Percentiles rank a stretch among this genome's conserved stretches.
phyloP scores from a whole-genome alignment of 352 stramenopile genomes.

The Phytopythium cucurbitacearum region DNA sequence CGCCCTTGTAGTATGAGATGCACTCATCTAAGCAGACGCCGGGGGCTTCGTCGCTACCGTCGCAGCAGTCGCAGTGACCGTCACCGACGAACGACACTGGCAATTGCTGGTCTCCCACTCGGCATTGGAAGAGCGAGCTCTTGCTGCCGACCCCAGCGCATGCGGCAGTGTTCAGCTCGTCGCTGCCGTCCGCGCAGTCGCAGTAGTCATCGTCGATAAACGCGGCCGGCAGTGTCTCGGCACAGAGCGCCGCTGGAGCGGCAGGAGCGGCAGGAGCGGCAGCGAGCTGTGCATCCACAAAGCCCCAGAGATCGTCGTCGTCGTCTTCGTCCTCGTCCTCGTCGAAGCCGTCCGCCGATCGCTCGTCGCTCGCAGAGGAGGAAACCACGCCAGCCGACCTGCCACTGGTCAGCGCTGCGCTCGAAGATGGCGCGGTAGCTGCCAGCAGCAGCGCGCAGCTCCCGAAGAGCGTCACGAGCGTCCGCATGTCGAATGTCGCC shows the following conservation, averaged over 20 bases:
- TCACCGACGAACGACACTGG: conserved; percentile 79
- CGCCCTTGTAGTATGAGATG: conserved; percentile 9
- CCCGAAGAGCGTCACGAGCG: not conserved
- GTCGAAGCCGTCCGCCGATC: conserved; percentile 16
- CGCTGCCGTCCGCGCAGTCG: conserved; percentile 89
- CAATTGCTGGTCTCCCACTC: conserved; percentile 23
- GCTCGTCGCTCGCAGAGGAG: not conserved
- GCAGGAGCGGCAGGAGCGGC: too few species aligned
- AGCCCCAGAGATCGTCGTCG: conserved; percentile 50
- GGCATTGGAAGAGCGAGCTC: conserved; percentile 32
- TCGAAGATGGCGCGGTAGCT: not conserved
- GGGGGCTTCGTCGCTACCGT: conserved; percentile 90
- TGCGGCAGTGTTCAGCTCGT: conserved; percentile 86
- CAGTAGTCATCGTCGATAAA: conserved; percentile 92
- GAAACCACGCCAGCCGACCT: too few species aligned
- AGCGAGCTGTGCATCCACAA: conserved; percentile 23
- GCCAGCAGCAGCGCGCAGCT: not conserved
- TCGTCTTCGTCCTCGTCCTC: conserved; percentile 45
- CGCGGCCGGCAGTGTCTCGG: conserved; percentile 20
- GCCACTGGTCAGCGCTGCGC: too few species aligned
- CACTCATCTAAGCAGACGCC: conserved; percentile 45
- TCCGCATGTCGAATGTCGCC: not conserved
- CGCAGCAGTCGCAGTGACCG: conserved; percentile 97
- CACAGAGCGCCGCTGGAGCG: conserved; percentile 18
- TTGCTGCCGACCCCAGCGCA: conserved; percentile 41